These are phyloP conservation scores for Leucaena leucocephala DNA, from an alignment of 306 rosid genomes.

Conservation along the genomic window DNA sequence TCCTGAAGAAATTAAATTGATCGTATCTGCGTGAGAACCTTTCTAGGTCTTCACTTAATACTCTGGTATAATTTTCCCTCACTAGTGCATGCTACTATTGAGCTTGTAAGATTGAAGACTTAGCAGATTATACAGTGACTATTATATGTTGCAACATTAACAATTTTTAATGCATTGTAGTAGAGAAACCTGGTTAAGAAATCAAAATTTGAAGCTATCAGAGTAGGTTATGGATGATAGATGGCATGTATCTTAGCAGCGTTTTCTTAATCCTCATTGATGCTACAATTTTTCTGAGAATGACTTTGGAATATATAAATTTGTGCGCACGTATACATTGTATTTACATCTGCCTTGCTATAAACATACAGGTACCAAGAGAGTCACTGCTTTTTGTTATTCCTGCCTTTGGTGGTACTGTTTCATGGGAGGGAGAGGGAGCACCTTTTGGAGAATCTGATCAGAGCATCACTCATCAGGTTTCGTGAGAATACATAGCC, in stretches of 20 bases:
- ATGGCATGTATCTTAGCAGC: background rate
- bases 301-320: background rate
- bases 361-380: constrained; percentile 70
- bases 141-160: background rate
- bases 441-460: constrained; percentile 83
- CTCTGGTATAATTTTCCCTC: background rate
- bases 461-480: constrained; percentile 86
- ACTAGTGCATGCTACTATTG: background rate
- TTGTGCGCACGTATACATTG: background rate
- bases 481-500: constrained; percentile 32
- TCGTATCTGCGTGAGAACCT: background rate
- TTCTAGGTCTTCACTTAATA: background rate
- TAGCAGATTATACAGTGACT: background rate
- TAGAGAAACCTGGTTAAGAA: background rate
- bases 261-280: background rate
- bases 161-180: background rate
- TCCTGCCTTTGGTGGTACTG: constrained; percentile 92
- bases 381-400: constrained; percentile 84
- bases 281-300: background rate
- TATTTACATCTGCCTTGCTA: constrained; percentile 6
- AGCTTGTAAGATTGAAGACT: background rate
- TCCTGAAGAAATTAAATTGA: background rate
- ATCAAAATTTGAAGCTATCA: background rate
- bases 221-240: background rate
- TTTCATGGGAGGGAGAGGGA: constrained; percentile 93